Conservation (phyloP, 768 basidiomycete genomes). For the Pisolithus sp. region DNA sequence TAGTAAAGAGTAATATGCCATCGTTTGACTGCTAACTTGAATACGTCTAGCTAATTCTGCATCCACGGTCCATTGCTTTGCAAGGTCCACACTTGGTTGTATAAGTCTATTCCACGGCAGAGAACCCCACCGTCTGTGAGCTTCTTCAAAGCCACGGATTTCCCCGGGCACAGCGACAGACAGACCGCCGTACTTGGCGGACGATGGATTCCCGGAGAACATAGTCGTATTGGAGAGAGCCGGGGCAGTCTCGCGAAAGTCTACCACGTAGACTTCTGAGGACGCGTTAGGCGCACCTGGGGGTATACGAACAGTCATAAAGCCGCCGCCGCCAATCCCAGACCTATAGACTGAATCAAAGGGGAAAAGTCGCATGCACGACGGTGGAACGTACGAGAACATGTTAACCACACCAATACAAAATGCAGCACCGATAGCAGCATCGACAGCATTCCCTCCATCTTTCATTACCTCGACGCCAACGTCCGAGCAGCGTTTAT, state of each 20-base stretch:
- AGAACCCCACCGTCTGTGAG: slow-evolving; percentile 75
- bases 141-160: slow-evolving; percentile 78
- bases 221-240: slow-evolving; percentile 66
- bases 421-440: slow-evolving; percentile 71
- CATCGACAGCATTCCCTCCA: slow-evolving; percentile 90
- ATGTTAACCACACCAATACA: slow-evolving; percentile 84
- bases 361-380: background rate
- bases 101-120: slow-evolving; percentile 77
- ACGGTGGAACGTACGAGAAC: slow-evolving; percentile 60
- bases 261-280: slow-evolving; percentile 67
- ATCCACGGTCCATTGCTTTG: slow-evolving; percentile 74
- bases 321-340: slow-evolving; percentile 84
- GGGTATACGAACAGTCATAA: slow-evolving; percentile 78
- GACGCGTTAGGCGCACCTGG: slow-evolving; percentile 32
- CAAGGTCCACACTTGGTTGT: slow-evolving; percentile 66
- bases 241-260: slow-evolving; percentile 88
- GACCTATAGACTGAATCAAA: slow-evolving; percentile 38
- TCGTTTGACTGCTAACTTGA: slow-evolving; percentile 37
- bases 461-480: slow-evolving; percentile 71
- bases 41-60: slow-evolving; percentile 71
- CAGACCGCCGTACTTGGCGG: slow-evolving; percentile 69
- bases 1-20: slow-evolving; percentile 1
- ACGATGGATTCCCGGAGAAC: slow-evolving; percentile 52
- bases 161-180: slow-evolving; percentile 91
- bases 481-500: slow-evolving; percentile 76